phyloP scores from a whole-genome alignment of 1,284 basidiomycete species.

The Sanghuangporus sanghuang region DNA sequence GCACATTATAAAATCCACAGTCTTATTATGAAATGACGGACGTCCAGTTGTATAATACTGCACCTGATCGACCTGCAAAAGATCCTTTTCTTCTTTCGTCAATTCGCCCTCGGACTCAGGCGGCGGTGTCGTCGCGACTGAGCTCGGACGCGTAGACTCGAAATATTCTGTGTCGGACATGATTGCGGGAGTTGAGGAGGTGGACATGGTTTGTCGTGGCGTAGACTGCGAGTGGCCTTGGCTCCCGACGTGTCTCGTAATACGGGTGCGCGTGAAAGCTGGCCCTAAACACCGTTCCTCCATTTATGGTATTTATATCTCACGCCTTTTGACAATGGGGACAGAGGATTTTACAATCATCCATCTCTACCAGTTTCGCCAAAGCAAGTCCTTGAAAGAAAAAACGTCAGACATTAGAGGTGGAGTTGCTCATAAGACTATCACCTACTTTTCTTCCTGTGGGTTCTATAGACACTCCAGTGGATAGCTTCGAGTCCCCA shows the following conservation, averaged over 20 bases:
- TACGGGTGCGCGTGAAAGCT: not conserved
- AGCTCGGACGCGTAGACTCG: constrained; percentile 15
- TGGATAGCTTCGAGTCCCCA: no score
- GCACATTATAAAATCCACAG: not conserved
- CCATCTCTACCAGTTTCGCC: no score
- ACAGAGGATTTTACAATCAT: no score
- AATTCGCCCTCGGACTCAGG: not conserved
- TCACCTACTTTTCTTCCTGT: no score
- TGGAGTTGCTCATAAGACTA: no score
- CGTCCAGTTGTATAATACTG: not conserved
- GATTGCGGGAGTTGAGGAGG: constrained; percentile 1
- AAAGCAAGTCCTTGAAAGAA: no score
- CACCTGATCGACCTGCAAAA: constrained; percentile 10
- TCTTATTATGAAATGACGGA: not conserved
- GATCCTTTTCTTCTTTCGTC: not conserved
- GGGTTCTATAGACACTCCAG: no score
- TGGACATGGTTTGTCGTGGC: constrained; percentile 2
- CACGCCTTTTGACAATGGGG: not conserved
- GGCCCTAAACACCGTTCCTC: not conserved
- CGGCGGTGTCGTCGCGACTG: constrained; percentile 10
- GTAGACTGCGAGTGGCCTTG: not conserved
- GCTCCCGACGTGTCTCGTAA: not conserved
- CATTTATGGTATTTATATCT: not conserved
- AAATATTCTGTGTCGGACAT: constrained; percentile 12
- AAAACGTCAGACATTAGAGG: no score